A percentile compares a stretch with the other conserved stretches of the same genome.
Evolutionary conservation across 345 rosid genomes (phyloP).

Genomic region (Eucalyptus camaldulensis): DNA sequence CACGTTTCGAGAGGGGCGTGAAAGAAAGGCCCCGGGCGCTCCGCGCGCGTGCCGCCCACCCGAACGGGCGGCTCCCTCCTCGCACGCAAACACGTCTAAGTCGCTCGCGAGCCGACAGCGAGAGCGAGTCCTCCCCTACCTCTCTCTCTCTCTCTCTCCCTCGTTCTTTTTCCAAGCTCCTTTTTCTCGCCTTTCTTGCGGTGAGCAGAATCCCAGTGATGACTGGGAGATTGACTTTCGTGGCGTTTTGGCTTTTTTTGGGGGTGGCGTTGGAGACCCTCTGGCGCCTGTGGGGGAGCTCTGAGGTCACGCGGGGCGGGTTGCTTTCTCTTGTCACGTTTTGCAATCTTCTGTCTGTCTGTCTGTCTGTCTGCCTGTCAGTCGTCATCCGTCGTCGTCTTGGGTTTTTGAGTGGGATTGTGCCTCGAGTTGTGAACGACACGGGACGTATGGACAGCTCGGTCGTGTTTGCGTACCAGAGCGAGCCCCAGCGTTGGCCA

Average conservation of each 20-base stretch:
- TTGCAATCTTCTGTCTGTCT: not conserved
- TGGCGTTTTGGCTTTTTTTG: not conserved
- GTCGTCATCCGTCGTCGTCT: not conserved
- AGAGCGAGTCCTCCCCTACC: not conserved
- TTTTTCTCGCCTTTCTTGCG: not conserved
- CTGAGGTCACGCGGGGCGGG: not conserved
- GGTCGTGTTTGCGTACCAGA: not conserved
- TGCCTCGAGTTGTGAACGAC: not conserved
- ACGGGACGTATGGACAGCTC: not conserved
- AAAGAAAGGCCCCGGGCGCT: not conserved
- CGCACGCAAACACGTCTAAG: not conserved
- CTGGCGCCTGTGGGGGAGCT: not conserved
- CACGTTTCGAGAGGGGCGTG: not conserved
- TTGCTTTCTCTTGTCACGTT: not conserved
- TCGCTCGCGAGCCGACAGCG: not conserved
- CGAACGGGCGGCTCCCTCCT: not conserved
- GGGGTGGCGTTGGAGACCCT: not conserved
- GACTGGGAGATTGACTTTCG: not conserved
- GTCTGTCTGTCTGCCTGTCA: not conserved
- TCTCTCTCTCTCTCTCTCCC: not conserved
- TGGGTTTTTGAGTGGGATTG: not conserved
- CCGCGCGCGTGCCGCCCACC: not conserved
- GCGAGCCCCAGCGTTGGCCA: not conserved
- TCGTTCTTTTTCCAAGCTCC: not conserved
- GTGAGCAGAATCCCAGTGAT: not conserved